phyloP scores from a whole-genome alignment of 352 stramenopile species.

The Pilasporangium apinafurcum region DNA sequence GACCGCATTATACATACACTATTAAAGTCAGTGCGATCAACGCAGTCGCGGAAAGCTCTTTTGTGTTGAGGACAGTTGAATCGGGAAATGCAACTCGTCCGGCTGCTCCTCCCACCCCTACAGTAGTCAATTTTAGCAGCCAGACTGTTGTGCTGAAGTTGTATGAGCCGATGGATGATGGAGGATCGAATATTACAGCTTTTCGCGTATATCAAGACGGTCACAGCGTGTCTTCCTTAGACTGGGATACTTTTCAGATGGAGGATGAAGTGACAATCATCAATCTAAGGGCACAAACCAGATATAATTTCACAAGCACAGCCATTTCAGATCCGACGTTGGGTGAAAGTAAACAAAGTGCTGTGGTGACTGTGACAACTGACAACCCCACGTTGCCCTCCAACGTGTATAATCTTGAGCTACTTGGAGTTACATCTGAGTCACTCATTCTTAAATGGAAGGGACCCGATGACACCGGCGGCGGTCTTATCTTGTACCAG shows the following conservation, averaged over 20 bases:
- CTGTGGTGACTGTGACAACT: constrained; percentile 13
- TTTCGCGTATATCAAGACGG: constrained; percentile 41
- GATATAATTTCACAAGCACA: constrained; percentile 23
- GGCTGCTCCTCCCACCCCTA: constrained; percentile 13
- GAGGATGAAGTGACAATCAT: too few relatives aligned
- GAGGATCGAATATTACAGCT: constrained; percentile 21
- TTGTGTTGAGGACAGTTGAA: constrained; percentile 1
- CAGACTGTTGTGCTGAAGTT: constrained; percentile 30
- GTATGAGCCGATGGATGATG: constrained; percentile 27
- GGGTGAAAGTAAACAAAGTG: constrained; percentile 27
- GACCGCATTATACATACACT: constrained; percentile 19
- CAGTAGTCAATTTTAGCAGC: constrained; percentile 7
- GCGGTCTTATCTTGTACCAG: constrained; percentile 26
- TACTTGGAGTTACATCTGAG: constrained; percentile 13
- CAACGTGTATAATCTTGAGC: constrained; percentile 17
- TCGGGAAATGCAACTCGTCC: constrained; percentile 21
- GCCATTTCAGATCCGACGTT: constrained; percentile 19
- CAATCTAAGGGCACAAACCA: too few relatives aligned
- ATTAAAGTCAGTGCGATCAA: constrained; percentile 21
- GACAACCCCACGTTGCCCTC: constrained; percentile 26
- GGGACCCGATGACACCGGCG: constrained; percentile 28
- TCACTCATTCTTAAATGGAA: constrained; percentile 35
- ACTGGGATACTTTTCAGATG: too few relatives aligned
- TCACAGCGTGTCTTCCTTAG: constrained; percentile 10
- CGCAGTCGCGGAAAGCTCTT: constrained; percentile 10